Evolutionary conservation across 352 stramenopile genomes (phyloP).

Genomic region (Globisporangium paroecandrum): DNA sequence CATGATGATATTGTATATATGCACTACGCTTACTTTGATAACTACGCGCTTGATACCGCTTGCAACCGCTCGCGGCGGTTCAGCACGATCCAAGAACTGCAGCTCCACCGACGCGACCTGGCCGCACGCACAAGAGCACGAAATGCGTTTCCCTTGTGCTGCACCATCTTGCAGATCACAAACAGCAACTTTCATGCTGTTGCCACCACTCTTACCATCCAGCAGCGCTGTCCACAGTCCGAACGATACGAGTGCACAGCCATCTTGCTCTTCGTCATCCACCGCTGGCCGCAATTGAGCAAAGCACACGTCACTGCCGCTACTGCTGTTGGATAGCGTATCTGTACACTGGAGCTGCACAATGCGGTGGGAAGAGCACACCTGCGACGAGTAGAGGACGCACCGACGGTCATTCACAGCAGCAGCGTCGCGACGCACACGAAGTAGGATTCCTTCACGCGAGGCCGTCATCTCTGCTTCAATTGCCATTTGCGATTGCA

Average conservation of each 20-base stretch:
- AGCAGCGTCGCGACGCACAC: background rate
- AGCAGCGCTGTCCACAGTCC: constrained; percentile 30
- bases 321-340: background rate
- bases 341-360: background rate
- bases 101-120: constrained; percentile 28
- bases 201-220: background rate
- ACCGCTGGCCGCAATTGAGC: constrained; percentile 21
- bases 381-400: constrained; percentile 24
- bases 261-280: constrained; percentile 2
- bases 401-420: constrained; percentile 11
- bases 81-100: constrained; percentile 31
- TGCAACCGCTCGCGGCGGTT: constrained; percentile 34
- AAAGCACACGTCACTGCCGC: constrained; percentile 16
- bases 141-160: background rate
- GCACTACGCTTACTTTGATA: constrained; percentile 11
- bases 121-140: constrained; percentile 32
- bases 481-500: background rate
- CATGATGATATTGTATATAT: background rate
- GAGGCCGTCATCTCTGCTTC: background rate
- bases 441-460: background rate
- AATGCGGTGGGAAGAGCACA: constrained; percentile 9
- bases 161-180: background rate
- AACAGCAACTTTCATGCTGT: background rate
- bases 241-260: constrained; percentile 17
- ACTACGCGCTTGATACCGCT: constrained; percentile 34